Evolutionary conservation across 345 rosid species (phyloP).

Genomic region (Arabidopsis suecica): DNA sequence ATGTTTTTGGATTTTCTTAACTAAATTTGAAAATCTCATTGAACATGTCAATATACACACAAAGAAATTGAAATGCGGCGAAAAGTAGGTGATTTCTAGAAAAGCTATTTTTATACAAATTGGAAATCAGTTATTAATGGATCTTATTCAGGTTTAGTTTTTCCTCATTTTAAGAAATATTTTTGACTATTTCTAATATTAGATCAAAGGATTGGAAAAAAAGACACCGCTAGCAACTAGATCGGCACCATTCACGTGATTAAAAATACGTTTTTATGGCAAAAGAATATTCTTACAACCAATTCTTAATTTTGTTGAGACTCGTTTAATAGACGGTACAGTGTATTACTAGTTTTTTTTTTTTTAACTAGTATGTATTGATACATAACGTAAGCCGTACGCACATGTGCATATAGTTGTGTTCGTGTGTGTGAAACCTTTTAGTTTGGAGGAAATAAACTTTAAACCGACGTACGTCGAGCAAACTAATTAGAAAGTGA

Average conservation of each 20-base stretch:
- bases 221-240: conserved; percentile 12
- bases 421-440: background rate
- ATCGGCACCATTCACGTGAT: conserved; percentile 43
- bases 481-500: background rate
- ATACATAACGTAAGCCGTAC: background rate
- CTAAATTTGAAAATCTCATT: conserved; percentile 23
- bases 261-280: background rate
- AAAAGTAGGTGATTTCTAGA: conserved; percentile 30
- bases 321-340: background rate
- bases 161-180: background rate
- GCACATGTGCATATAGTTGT: background rate
- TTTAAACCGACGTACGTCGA: background rate
- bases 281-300: conserved; percentile 7
- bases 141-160: background rate
- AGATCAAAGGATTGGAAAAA: conserved; percentile 21
- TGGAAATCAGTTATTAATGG: conserved; percentile 9
- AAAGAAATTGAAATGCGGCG: conserved; percentile 28
- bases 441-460: background rate
- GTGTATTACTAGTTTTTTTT: background rate
- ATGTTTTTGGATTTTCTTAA: conserved; percentile 1
- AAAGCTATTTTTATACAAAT: conserved; percentile 30
- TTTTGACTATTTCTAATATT: conserved; percentile 27
- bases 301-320: background rate
- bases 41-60: conserved; percentile 37
- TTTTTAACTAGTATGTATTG: background rate